Evolutionary conservation across 169 alveolate species (phyloP).

Genomic region (Plasmodium gaboni): DNA sequence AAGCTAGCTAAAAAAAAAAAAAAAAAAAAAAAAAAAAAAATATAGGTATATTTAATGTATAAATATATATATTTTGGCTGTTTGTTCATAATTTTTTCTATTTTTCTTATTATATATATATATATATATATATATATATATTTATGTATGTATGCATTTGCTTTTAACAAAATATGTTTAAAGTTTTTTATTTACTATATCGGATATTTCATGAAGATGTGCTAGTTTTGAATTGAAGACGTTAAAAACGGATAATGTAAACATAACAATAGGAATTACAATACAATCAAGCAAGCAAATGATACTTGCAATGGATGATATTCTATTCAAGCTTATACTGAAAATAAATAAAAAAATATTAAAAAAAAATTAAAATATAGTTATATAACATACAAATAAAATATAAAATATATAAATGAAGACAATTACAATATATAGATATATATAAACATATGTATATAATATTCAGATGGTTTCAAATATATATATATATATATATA

Average conservation of each 20-base stretch:
- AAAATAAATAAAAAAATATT: background rate
- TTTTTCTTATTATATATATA: background rate
- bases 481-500: too few species aligned
- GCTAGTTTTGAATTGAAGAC: background rate
- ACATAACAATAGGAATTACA: conserved; percentile 33
- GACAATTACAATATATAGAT: too few species aligned
- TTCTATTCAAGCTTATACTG: conserved; percentile 32
- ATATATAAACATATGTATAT: too few species aligned
- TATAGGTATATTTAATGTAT: background rate
- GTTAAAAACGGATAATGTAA: conserved; percentile 35
- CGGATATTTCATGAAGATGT: background rate
- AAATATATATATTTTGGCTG: conserved; percentile 1
- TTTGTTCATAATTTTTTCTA: too few species aligned
- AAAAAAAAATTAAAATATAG: background rate
- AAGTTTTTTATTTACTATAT: conserved; percentile 7
- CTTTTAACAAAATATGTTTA: background rate
- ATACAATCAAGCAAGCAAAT: conserved; percentile 63
- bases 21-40: background rate
- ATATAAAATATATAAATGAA: background rate
- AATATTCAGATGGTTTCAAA: too few species aligned
- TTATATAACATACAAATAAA: background rate
- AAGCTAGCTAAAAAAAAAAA: conserved; percentile 24
- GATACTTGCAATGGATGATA: conserved; percentile 54
- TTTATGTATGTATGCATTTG: background rate
- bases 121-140: background rate